Evolutionary conservation across 2,329 filamentous ascomycete genomes (phyloP), one percentile per base, ranked within the genome.

Genomic region (Elsinoe ampelina): DNA sequence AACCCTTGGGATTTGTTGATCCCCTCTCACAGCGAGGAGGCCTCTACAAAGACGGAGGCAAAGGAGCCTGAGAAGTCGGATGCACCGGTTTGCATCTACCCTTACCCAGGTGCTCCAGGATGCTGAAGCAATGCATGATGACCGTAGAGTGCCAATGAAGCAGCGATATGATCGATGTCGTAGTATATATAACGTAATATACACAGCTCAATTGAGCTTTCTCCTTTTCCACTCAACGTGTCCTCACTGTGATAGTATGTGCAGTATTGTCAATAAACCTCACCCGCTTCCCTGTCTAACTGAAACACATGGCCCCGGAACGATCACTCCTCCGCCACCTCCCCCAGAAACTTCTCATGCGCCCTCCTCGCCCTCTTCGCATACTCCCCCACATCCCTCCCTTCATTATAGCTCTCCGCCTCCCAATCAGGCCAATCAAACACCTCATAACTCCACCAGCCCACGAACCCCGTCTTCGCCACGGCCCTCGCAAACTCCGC

Each of bases 381-480:
- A 41, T 64, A 69, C 5, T 60, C 70, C 58, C 63, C 73, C 72
- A 75, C 60, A 34, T 56, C 39, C 39, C 39, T 34, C 6, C 32
- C 48, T 11, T 45, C 20, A 50, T 78, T 76, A 59, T 80, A 77
- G 17, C 77, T 71, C 58, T 73, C 77, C 32, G 75, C 76, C 59
- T 78, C 76, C 2, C 80, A 80, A 32, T 80, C 74, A 2, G 71
- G 69, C 2, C 79, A 80, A 66, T 88, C 84, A 67, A 88, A 89
- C 0, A 87, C 80, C 67, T 89, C 85, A 58, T 86, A 79, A 0
- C 80, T 84, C 60, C 88, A 79, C 79, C 81, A 87, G 0, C 78
- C 80, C 41, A 79, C 70, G 59, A 86, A 86, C 0, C 86, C 85
- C 0, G 86, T 89, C 57, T 72, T 72, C 22, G 89, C 66, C 1